Conservation (phyloP, 2,329 filamentous ascomycete genomes). For the Clonostachys rhizophaga region DNA sequence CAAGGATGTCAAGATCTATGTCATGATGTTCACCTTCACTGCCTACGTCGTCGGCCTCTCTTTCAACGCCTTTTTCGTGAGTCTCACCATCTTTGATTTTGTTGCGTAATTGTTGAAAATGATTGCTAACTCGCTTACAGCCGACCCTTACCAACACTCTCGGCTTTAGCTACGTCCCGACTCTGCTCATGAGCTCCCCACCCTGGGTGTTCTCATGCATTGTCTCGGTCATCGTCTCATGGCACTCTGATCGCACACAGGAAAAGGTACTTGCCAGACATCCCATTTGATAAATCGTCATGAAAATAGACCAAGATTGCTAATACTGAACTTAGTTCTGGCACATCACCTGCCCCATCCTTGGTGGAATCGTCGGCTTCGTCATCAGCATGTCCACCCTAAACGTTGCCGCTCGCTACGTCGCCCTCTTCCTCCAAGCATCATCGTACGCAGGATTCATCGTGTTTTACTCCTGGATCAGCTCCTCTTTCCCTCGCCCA, state of each 20-base stretch:
- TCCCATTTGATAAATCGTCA: conserved; percentile 10
- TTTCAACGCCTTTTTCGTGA: conserved; percentile 54
- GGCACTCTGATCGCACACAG: conserved; percentile 49
- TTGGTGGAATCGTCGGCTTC: conserved; percentile 48
- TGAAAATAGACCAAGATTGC: neutral
- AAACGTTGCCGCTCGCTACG: conserved; percentile 51
- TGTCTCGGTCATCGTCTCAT: conserved; percentile 48
- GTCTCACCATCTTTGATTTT: conserved; percentile 5
- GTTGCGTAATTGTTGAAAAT: neutral
- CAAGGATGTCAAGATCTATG: conserved; percentile 57
- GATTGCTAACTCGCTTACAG: conserved; percentile 14
- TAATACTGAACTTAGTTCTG: conserved; percentile 29
- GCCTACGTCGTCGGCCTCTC: conserved; percentile 55
- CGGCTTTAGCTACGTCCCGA: conserved; percentile 45
- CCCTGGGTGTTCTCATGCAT: conserved; percentile 57
- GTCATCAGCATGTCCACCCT: conserved; percentile 54
- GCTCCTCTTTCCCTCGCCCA: conserved; percentile 50
- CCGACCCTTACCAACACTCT: conserved; percentile 47
- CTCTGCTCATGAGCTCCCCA: conserved; percentile 50
- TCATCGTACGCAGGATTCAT: conserved; percentile 49
- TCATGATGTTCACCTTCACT: conserved; percentile 59
- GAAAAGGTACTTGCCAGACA: conserved; percentile 33
- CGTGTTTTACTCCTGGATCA: conserved; percentile 55
- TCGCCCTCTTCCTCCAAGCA: conserved; percentile 57
- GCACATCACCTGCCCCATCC: conserved; percentile 51